Percentiles rank a stretch among this genome's conserved stretches.
Evolutionary conservation across 1,139 yeast genomes (phyloP).

Genomic region (Williopsis jadinii): DNA sequence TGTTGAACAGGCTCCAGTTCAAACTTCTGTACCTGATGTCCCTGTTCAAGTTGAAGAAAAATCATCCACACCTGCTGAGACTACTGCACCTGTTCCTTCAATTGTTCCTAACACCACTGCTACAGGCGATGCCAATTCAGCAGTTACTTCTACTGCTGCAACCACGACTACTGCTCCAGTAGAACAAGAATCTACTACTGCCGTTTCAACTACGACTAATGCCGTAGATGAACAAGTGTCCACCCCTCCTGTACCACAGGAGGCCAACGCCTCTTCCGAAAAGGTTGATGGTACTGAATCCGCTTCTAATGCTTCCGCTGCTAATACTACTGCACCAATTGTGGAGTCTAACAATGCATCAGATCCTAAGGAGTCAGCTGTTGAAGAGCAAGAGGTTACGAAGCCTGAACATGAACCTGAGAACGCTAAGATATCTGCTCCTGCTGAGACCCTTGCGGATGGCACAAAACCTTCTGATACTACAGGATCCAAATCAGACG

Average conservation of each 20-base stretch:
- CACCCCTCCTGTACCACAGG: no score
- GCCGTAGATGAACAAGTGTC: no score
- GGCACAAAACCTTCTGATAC: not conserved
- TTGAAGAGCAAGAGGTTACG: no score
- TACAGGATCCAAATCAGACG: not conserved
- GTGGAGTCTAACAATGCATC: not conserved
- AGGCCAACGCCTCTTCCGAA: no score
- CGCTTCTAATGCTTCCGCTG: no score
- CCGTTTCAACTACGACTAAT: no score
- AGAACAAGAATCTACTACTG: no score
- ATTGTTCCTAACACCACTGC: not conserved
- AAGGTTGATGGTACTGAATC: no score
- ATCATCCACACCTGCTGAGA: not conserved
- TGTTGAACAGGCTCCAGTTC: not conserved
- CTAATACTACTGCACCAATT: no score
- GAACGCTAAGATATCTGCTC: not conserved
- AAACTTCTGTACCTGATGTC: not conserved
- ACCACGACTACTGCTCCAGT: no score
- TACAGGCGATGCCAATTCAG: not conserved
- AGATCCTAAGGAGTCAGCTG: not conserved
- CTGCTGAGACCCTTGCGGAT: not conserved
- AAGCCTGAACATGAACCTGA: no score
- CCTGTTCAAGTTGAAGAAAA: not conserved
- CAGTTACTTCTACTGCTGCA: not conserved
- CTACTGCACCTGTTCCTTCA: not conserved